Percentiles rank a stretch among this genome's conserved stretches.
These are phyloP conservation scores for Calonectria ilicicola DNA, from an alignment of 2,329 filamentous ascomycete species.

Conservation along the genomic window DNA sequence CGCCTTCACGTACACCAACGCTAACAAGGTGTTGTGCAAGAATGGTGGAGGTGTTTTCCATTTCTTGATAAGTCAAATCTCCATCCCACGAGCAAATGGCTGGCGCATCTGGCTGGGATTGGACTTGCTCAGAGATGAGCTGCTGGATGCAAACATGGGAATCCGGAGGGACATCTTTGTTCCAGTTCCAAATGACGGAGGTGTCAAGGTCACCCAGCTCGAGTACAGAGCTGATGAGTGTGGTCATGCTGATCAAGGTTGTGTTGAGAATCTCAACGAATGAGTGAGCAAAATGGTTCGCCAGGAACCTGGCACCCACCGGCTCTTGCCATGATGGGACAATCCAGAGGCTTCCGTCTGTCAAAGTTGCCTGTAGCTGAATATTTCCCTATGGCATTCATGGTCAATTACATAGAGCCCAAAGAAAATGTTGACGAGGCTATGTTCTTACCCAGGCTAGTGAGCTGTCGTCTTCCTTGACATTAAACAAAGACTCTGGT, in stretches of 20 bases:
- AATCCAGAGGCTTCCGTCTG: slow-evolving; percentile 33
- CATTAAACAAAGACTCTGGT: slow-evolving; percentile 22
- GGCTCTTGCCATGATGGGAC: slow-evolving; percentile 39
- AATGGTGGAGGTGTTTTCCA: slow-evolving; percentile 38
- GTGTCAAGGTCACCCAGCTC: slow-evolving; percentile 36
- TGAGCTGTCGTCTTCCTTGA: slow-evolving; percentile 27
- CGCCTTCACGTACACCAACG: slow-evolving; percentile 39
- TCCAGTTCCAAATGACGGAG: slow-evolving; percentile 41
- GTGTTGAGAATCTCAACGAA: slow-evolving; percentile 41
- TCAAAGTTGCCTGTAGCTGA: slow-evolving; percentile 35
- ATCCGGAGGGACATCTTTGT: slow-evolving; percentile 35
- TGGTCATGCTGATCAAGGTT: slow-evolving; percentile 24
- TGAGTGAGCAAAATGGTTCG: slow-evolving; percentile 37
- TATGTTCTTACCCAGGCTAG: slow-evolving; percentile 37
- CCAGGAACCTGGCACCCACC: slow-evolving; percentile 37
- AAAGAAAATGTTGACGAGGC: rapidly evolving
- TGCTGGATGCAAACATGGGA: slow-evolving; percentile 38
- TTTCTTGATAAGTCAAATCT: slow-evolving; percentile 43
- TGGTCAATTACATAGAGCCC: slow-evolving; percentile 13
- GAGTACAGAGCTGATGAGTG: slow-evolving; percentile 29
- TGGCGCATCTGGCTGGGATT: slow-evolving; percentile 34
- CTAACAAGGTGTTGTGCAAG: slow-evolving; percentile 36
- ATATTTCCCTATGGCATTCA: slow-evolving; percentile 33
- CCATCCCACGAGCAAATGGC: slow-evolving; percentile 49
- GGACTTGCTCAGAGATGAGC: slow-evolving; percentile 39